These are phyloP conservation scores for Suhomyces sp. DNA, from an alignment of 805 yeast species.

Conservation along the genomic window DNA sequence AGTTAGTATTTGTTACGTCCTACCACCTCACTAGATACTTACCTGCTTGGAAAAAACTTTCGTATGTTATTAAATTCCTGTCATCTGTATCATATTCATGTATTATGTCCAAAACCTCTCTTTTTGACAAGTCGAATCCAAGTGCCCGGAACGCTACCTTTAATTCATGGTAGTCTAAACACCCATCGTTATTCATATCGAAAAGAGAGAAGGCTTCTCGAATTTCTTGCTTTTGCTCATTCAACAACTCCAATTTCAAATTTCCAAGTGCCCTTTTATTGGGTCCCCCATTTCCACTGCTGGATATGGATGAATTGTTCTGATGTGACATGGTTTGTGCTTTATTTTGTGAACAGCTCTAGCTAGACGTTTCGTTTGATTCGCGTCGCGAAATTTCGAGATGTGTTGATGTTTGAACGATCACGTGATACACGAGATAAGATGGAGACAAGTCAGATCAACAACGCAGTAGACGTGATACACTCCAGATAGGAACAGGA, in stretches of 20 bases:
- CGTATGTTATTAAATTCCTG: slow-evolving; percentile 68
- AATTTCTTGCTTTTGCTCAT: slow-evolving; percentile 88
- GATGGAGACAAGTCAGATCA: not conserved
- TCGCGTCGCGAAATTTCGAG: slow-evolving; percentile 4
- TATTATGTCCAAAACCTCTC: slow-evolving; percentile 71
- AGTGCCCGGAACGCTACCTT: slow-evolving; percentile 93
- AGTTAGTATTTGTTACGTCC: slow-evolving; percentile 19
- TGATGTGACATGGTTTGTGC: slow-evolving; percentile 3
- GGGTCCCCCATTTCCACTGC: not conserved
- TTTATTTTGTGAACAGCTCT: not conserved
- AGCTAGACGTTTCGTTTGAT: slow-evolving; percentile 1
- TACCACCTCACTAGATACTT: slow-evolving; percentile 22
- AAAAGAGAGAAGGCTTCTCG: slow-evolving; percentile 88
- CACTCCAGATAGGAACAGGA: not conserved
- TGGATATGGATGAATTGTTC: slow-evolving; percentile 1
- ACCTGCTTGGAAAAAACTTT: slow-evolving; percentile 75
- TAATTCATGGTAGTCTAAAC: slow-evolving; percentile 86
- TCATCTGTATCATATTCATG: slow-evolving; percentile 80
- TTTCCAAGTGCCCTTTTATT: slow-evolving; percentile 32
- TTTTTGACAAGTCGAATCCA: slow-evolving; percentile 80
- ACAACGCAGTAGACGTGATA: no score
- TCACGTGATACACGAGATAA: not conserved
- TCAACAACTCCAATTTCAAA: slow-evolving; percentile 63
- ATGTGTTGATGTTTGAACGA: slow-evolving; percentile 2
- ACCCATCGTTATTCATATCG: slow-evolving; percentile 90